Base-by-base conservation (phyloP, 805 yeast genomes). In the Candida sithepensis region DNA sequence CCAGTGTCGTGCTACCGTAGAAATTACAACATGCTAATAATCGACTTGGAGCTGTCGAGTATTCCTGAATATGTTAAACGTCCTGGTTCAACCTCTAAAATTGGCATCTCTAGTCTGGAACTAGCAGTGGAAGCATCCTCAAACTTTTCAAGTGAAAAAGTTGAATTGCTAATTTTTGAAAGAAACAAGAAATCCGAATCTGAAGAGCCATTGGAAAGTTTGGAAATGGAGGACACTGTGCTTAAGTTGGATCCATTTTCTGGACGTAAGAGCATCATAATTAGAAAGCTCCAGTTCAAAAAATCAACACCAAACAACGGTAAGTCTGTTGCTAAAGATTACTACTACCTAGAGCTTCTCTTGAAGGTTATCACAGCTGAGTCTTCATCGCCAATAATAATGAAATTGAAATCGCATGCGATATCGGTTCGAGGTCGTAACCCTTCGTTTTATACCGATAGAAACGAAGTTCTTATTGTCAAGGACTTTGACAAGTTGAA, bases 401-500 rank as follows among this genome's bases (percentile, higher is more conserved):
- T 24, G 5, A 44, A 24, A 2, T 50, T 66, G n/a, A 52, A 55
- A 34, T 64, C 72, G 0, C 55, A 72, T 30, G 82, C 82, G 1
- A 74, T 81, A 3, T 76, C 77, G 13, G 85, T 80, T 8, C 62
- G 85, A 51, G 85, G 85, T 2, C 61, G 85, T 44, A 81, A 80
- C 53, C 85, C 85, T 2, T 71, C 78, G n/a, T 81, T 80, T 51
- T 80, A 79, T 55, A 71, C 72, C 30, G 79, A 77, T 47, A 64
- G 80, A 47, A 74, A 77, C 42, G 82, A 79, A 55, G 61, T 78
- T 19, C 56, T 72, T 43, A 71, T 80, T 19, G 45, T 54, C 3
- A 65, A 55, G 19, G 58, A 44, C 5, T 34, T 39, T 12, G 10
- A 26, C 10, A 41, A 40, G 22, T 37, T 43, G 37, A 43, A 44